phyloP scores from a whole-genome alignment of 352 stramenopile species.

The Phytophthora brassicae region DNA sequence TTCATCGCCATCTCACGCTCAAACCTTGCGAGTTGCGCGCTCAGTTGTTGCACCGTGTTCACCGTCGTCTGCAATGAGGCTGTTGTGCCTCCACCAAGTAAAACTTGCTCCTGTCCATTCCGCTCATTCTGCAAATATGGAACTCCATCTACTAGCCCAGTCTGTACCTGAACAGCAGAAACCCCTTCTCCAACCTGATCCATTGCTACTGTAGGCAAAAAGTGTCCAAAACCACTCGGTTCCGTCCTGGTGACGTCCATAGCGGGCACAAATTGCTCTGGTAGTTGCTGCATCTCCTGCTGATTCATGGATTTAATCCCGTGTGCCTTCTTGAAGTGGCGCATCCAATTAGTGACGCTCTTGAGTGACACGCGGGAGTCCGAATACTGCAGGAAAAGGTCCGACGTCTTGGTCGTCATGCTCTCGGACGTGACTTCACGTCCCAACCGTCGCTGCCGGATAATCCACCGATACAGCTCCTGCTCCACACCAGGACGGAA shows the following conservation, averaged over 20 bases:
- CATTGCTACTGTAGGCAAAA: neutral
- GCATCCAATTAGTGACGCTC: slow-evolving; percentile 56
- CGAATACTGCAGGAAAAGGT: slow-evolving; percentile 76
- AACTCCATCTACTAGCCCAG: neutral
- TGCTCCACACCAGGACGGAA: slow-evolving; percentile 80
- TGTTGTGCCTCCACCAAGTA: neutral
- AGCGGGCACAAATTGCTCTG: slow-evolving; percentile 53
- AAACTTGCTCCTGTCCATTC: too few relatives aligned
- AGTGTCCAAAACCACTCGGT: too few relatives aligned
- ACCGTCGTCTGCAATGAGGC: slow-evolving; percentile 32
- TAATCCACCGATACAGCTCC: slow-evolving; percentile 83
- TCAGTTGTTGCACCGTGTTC: slow-evolving; percentile 43
- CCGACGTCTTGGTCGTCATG: slow-evolving; percentile 51
- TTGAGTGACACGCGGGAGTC: slow-evolving; percentile 44
- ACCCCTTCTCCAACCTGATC: neutral
- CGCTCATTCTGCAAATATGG: too few relatives aligned
- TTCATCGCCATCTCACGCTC: slow-evolving; percentile 55
- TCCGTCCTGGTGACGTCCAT: slow-evolving; percentile 52
- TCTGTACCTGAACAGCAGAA: neutral
- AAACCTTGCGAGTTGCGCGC: slow-evolving; percentile 50
- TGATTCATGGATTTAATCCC: slow-evolving; percentile 53
- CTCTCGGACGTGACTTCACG: slow-evolving; percentile 52
- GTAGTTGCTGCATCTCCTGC: slow-evolving; percentile 53
- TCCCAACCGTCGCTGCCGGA: slow-evolving; percentile 58
- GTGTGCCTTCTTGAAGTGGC: slow-evolving; percentile 71